Base-by-base conservation (phyloP, 192 early-diverging fungal genomes). In the Backusella parvicylindrica region DNA sequence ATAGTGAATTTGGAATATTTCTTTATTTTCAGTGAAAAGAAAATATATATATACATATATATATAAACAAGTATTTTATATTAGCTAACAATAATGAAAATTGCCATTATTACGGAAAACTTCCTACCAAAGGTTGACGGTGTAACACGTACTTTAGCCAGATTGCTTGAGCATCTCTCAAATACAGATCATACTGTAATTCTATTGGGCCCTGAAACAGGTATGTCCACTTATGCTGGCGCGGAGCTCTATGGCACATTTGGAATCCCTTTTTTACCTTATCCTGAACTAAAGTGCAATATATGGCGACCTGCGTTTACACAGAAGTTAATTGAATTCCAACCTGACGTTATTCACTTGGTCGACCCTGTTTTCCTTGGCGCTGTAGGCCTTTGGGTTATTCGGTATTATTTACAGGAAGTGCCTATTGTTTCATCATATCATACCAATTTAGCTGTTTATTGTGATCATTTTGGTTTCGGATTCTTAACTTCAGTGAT, bases 41-140 rank as follows among this genome's bases (percentile, higher is more conserved):
- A 43, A 43, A 43, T n/a, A n/a, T n/a, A n/a, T n/a, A n/a, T n/a
- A n/a, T n/a, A n/a, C n/a, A n/a, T n/a, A n/a, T n/a, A n/a, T n/a
- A n/a, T n/a, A 35, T 6, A 35, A 2, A 35, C 33, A 35, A 47
- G 43, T 47, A 47, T 41, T 13, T 41, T 41, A 12, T 41, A 41
- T 8, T 47, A 47, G 18, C 43, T 47, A n/a, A 47, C 1, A 47
- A 47, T 1, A 60, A 81, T 81, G 80, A 73, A 68, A 49, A 71
- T 81, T 53, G 76, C 76, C 35, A 77, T 81, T 65, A 75, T 77
- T n/a, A 81, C 80, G 1, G 76, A 81, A 67, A 81, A 81, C 64
- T 81, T 72, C 33, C 67, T 77, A 28, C 79, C 79, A 35, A 81
- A 81, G 41, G 75, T 81, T 16, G 79, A 81, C 65, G 79, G 79